Evolutionary conservation across 2,329 filamentous ascomycete species (phyloP), one percentile per base, ranked within the genome.

Genomic region (Penicillium aurantiogriseum): DNA sequence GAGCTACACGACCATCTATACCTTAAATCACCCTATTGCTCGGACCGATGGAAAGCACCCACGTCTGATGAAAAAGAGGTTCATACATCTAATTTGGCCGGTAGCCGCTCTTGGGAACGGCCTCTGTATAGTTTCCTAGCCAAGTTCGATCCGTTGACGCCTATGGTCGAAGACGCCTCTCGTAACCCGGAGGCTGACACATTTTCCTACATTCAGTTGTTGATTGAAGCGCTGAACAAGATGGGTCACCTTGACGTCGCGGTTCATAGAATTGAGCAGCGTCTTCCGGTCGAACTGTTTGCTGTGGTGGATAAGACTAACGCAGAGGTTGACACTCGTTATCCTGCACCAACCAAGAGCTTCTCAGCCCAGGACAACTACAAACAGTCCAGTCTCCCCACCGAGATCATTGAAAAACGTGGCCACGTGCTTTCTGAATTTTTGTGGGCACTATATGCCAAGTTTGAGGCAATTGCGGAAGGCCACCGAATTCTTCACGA

Each of bases 1-100:
- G 94, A 99, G 74, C 81, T 99, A 35, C 94, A 99, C 71, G 94
- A 96, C 72, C 94, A 99, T 76, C 82, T 99, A 4, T 99, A 99
- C 71, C 85, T 99, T 39, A 97, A 97, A 73, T 97, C 93, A 4
- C 94, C 93, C 0, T 99, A 99, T 72, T 97, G 93, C 71, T 92
- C 96, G 71, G 91, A 96, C 71, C 83, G 94, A 64, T 99, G 94
- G 94, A 95, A 96, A 74, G 85, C 84, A 57, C 85, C 96, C 58
- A 64, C 59, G 7, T 64, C 70, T 4, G 76, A 78, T 21, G 71
- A 70, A 42, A 75, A 75, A 40, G 75, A 75, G 35, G 63, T 50
- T 25, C 67, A 57, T 62, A 38, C 65, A 13, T 59, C 65, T n/a
- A 69, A 58, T 42, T 67, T 66, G 61, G 60, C 66, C 42, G 69